A percentile compares a stretch with the other conserved stretches of the same genome.
phyloP scores from a whole-genome alignment of 2,329 filamentous ascomycete species.

The Cryphonectria japonica region DNA sequence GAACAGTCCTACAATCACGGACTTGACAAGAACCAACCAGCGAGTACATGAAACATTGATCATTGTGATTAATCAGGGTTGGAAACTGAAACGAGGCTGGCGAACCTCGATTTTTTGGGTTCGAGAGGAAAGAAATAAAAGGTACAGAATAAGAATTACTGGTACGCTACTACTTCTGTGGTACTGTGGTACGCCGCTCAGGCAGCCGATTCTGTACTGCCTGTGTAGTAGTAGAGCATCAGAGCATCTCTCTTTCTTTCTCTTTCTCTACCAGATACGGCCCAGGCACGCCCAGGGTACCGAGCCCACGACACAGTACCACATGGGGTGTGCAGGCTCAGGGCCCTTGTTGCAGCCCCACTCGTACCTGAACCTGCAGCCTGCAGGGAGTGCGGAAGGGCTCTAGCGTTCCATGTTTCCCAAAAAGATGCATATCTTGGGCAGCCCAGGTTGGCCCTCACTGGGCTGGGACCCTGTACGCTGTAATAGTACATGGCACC shows the following conservation, averaged over 20 bases:
- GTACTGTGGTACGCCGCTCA: neutral
- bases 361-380: slow-evolving; percentile 5
- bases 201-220: neutral
- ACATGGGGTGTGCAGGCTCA: neutral
- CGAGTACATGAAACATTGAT: neutral
- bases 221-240: neutral
- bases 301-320: neutral
- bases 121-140: neutral
- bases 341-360: neutral
- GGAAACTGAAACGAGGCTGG: neutral
- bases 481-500: neutral
- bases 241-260: neutral
- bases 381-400: slow-evolving; percentile 12
- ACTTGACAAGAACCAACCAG: neutral
- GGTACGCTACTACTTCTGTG: neutral
- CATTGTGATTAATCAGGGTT: neutral
- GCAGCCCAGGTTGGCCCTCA: neutral
- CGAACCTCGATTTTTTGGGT: neutral
- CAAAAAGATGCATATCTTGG: neutral
- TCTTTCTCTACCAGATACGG: neutral
- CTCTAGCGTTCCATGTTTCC: neutral
- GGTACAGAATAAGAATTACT: neutral
- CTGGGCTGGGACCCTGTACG: neutral
- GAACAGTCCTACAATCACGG: neutral
- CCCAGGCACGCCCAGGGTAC: neutral